Conservation (phyloP, 805 yeast species). For the Clavispora phyllophila region DNA sequence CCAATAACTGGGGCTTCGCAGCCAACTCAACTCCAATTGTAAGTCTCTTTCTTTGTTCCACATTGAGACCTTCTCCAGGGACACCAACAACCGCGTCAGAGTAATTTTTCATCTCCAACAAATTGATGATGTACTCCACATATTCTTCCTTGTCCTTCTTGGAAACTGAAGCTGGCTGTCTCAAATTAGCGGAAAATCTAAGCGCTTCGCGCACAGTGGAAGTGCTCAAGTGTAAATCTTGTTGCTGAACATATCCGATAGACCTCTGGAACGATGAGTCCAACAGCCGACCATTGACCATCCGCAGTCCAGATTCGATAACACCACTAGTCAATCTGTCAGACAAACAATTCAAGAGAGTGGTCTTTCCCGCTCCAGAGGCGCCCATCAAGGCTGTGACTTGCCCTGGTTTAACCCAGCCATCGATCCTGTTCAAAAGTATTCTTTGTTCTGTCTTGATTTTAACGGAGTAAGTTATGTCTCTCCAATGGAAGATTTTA, state of each 20-base stretch:
- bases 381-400: constrained; percentile 68
- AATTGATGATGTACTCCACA: constrained; percentile 22
- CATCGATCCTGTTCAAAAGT: constrained; percentile 1
- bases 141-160: constrained; percentile 20
- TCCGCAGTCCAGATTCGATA: constrained; percentile 32
- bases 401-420: constrained; percentile 45
- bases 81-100: constrained; percentile 51
- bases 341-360: constrained; percentile 37
- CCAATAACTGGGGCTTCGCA: constrained; percentile 34
- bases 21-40: constrained; percentile 40
- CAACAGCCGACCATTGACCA: constrained; percentile 23
- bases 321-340: constrained; percentile 19
- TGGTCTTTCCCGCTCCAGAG: constrained; percentile 45
- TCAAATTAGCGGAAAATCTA: constrained; percentile 22
- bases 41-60: constrained; percentile 59
- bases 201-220: constrained; percentile 29
- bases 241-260: constrained; percentile 32
- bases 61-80: constrained; percentile 59
- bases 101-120: constrained; percentile 23
- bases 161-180: constrained; percentile 21
- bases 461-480: constrained; percentile 65
- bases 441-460: constrained; percentile 21
- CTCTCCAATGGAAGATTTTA: constrained; percentile 67
- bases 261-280: constrained; percentile 28
- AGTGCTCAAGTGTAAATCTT: constrained; percentile 28